Evolutionary conservation across 148 eudicot species (phyloP), one percentile per base, ranked within the genome.

Genomic region (Vaccinium corymbosum): DNA sequence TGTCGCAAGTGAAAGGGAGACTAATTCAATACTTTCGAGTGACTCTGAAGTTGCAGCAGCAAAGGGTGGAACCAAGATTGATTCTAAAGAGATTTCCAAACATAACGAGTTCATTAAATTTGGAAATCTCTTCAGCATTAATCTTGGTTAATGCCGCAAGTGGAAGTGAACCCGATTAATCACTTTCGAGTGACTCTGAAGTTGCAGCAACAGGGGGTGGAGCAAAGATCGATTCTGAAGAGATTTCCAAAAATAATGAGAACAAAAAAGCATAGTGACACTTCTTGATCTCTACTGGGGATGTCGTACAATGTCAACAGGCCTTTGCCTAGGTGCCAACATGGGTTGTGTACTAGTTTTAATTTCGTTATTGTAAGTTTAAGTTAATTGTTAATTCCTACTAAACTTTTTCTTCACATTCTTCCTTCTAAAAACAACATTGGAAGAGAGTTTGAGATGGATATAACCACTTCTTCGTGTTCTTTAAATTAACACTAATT

Each of bases 361-460:
- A 93, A 94, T 35, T 94, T 97, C 32, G 92, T 91, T 0, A 94
- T 94, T 19, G 98, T 97, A 46, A 86, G 93, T 88, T 74, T 49
- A 20, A 17, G n/a, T 61, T 20, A 48, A 48, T 12, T 55, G 22
- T 53, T 53, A 7, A 32, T 7, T 57, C 35, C 61, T 2, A 7
- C 7, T 61, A 25, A 8, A 61, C 66, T 61, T 19, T 20, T 25
- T 61, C 11, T 19, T 19, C 10, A 59, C 0, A 61, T 19, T 61
- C 3, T 19, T 61, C 66, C 66, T 20, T 10, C 66, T 7, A 3
- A 7, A 19, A 61, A 7, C 25, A 19, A 25, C 66, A 61, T 10
- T 7, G 7, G n/a, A 61, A 61, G 7, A 5, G 17, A 57, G 2
- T 57, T 57, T 57, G 62, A 57, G 62, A 57, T 57, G 7, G 8